A percentile compares a stretch with the other conserved stretches of the same genome.
These are phyloP conservation scores for Seiridium cupressi DNA, from an alignment of 2,329 filamentous ascomycete genomes.

Conservation along the genomic window DNA sequence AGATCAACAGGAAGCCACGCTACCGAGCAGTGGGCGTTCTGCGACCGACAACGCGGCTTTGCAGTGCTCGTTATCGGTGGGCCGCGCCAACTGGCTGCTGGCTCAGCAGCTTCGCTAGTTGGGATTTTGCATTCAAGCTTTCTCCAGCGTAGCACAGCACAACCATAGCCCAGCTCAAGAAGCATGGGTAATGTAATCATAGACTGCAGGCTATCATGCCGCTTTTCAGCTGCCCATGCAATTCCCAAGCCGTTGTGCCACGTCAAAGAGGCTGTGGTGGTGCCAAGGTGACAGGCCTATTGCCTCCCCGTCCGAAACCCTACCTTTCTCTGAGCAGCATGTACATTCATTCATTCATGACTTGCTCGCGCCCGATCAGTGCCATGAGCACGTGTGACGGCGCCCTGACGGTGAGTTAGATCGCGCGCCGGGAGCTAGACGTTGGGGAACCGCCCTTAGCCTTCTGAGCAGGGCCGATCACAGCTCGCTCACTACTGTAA, in stretches of 20 bases:
- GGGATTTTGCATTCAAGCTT: neutral
- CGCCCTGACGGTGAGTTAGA: too few relatives aligned
- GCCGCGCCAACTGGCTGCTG: neutral
- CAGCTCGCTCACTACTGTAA: neutral
- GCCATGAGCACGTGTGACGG: too few relatives aligned
- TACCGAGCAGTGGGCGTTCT: neutral
- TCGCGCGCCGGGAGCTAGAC: neutral
- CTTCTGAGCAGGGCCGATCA: neutral
- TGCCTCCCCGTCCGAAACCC: neutral
- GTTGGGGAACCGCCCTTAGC: neutral
- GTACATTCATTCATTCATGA: too few relatives aligned
- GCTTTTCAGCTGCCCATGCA: too few relatives aligned
- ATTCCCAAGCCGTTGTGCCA: neutral
- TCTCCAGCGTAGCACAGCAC: too few relatives aligned
- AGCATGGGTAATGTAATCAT: too few relatives aligned
- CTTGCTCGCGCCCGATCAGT: too few relatives aligned
- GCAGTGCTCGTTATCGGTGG: neutral
- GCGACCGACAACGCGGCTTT: neutral
- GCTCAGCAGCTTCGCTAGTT: neutral
- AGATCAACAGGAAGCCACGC: neutral
- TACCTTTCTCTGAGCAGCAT: neutral
- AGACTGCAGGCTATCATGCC: too few relatives aligned
- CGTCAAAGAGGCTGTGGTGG: neutral
- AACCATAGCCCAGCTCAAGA: too few relatives aligned
- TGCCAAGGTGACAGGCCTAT: neutral